Base-by-base conservation (phyloP, 208 protist species). In the Acanthamoeba culbertsoni region DNA sequence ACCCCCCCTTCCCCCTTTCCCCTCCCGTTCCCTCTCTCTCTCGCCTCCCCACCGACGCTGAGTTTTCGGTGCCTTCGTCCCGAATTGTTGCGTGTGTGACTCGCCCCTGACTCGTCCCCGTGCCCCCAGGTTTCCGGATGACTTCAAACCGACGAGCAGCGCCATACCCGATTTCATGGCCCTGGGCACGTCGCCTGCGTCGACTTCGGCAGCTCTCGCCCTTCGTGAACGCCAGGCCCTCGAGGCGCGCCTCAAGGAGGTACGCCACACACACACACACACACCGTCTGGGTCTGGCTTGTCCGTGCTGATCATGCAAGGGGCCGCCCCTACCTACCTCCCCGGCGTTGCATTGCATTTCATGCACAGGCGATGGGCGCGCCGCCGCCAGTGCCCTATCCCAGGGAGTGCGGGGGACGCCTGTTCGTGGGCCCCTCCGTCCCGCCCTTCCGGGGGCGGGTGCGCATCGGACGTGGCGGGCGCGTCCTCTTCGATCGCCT, bases 401-500 rank as follows among this genome's bases (percentile, higher is more conserved):
- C 71, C 4, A 51, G n/a, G 68, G 71, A 82, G 40, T 23, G 35
- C n/a, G 71, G 20, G 20, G 71, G 71, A 23, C 35, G 71, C 40
- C 8, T 82, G 28, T 82, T 45, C 10, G 71, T 82, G 43, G 71
- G 71, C 20, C 1, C 28, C 40, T 35, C 71, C 40, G 33, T 82
- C 10, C 71, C 71, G 40, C 71, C 71, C 42, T 82, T 82, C 40
- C 71, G 71, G 12, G 71, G 71, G 20, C 71, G 71, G 5, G 71
- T 82, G 26, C 71, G 71, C 26, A 82, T 82, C n/a, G 71, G 71
- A 3, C 71, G 71, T 18, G 71, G 71, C 43, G 71, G 71, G 20
- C 71, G 71, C n/a, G 71, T 82, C 18, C 71, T 82, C 28, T 82
- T 82, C 71, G 71, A 82, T 48, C 71, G 71, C 71, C 31, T 53